Base-by-base conservation (phyloP, 2,329 filamentous ascomycete species). In the Cytospora piceae region DNA sequence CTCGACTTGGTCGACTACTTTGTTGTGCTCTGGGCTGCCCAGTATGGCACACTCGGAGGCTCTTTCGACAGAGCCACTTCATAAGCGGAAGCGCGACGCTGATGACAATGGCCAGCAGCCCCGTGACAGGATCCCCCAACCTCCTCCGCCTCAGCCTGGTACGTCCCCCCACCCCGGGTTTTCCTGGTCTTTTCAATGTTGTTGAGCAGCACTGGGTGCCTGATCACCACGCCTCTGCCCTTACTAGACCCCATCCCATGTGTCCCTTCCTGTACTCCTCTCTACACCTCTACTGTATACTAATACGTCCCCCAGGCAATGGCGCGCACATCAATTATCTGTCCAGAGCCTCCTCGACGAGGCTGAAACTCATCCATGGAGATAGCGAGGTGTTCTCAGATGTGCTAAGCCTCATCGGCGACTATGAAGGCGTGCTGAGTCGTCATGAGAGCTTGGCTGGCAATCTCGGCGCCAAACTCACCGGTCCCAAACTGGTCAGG, bases 361-460 rank as follows among this genome's bases (percentile, higher is more conserved):
- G 78, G 64, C 74, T 87, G 51, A 78, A 75, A 60, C 77, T 87
- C 53, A 77, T 87, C 55, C 82, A 85, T 62, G 82, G 82, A 42
- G 84, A 87, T 65, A 72, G 74, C 63, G 91, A 94, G 72, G 90
- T 86, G 14, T 90, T 96, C 72, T 85, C 87, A 15, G 89, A 91
- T 70, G 87, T 95, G 63, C 78, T 95, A 56, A 82, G 85, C 51
- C 82, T 94, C 68, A 86, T 96, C 66, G 85, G 85, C 73, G 89
- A 93, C 71, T 96, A 96, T 77, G 92, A 94, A 79, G 83, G 89
- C 69, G 91, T 95, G 20, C 81, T 96, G 61, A 91, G 92, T 72
- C 87, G 92, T 63, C 91, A 94, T 75, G 93, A 97, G 78, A 94
- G 91, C 76, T 87, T 96, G 72, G 93, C 93, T 56, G 90, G 90